Conservation (phyloP, 108 stramenopile species). For the Cyclotella choctawhatcheeana region DNA sequence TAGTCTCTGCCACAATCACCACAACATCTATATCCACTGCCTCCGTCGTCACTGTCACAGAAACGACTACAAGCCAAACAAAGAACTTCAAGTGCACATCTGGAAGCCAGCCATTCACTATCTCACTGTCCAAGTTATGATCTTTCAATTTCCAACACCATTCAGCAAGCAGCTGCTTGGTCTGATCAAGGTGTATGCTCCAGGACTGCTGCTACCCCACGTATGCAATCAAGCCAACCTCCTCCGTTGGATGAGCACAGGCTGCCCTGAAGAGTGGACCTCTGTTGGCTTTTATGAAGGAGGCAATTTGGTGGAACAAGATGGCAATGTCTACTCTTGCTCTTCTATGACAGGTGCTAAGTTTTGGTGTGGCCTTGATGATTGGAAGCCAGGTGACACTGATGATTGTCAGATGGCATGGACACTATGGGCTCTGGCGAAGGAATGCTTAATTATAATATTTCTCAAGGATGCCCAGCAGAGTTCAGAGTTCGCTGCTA, state of each 20-base stretch:
- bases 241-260: neutral
- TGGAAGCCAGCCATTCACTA: neutral
- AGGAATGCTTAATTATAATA: slow-evolving; percentile 14
- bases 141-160: neutral
- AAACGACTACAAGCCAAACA: neutral
- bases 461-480: slow-evolving; percentile 16
- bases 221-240: neutral
- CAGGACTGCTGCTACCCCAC: neutral
- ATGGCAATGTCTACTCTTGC: slow-evolving; percentile 13
- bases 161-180: slow-evolving; percentile 12
- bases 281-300: neutral
- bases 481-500: neutral
- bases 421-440: slow-evolving; percentile 11
- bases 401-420: neutral
- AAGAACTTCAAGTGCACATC: slow-evolving; percentile 23
- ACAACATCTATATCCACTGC: neutral
- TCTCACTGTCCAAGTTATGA: slow-evolving; percentile 12
- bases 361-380: slow-evolving; percentile 1
- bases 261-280: slow-evolving; percentile 5
- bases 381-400: slow-evolving; percentile 13
- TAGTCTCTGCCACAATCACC: slow-evolving; percentile 5
- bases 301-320: neutral
- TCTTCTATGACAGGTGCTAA: neutral
- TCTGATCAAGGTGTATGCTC: slow-evolving; percentile 12
- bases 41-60: no score